phyloP scores from a whole-genome alignment of 2,329 filamentous ascomycete species.

The Rutstroemia sp. region DNA sequence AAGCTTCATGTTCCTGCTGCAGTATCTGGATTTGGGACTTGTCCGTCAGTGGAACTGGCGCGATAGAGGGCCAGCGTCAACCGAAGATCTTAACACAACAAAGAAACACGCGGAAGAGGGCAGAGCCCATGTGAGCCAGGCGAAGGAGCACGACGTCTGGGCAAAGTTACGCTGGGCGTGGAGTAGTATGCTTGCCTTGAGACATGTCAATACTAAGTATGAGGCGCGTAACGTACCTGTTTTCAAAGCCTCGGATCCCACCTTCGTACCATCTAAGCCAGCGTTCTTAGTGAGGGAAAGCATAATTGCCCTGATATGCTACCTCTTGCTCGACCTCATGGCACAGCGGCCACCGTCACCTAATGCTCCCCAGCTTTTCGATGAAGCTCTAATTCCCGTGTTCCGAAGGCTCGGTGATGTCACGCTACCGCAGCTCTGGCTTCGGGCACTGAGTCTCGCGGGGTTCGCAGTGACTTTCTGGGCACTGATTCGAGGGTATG shows the following conservation, averaged over 20 bases:
- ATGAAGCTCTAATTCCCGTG: background rate
- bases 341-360: background rate
- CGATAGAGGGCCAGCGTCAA: background rate
- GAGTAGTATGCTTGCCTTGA: background rate
- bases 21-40: background rate
- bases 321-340: background rate
- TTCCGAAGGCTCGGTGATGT: background rate
- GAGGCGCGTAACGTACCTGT: background rate
- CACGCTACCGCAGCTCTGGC: background rate
- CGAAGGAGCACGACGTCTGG: background rate
- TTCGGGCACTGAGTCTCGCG: constrained; percentile 1
- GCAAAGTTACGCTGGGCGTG: background rate
- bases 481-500: background rate
- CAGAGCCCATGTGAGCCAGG: background rate
- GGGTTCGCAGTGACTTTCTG: background rate
- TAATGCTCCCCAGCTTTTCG: background rate
- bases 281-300: background rate
- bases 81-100: background rate
- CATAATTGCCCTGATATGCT: background rate
- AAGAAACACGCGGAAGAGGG: background rate
- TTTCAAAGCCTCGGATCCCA: background rate
- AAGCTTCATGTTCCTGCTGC: background rate
- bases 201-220: background rate
- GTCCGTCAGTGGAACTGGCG: background rate
- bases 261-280: background rate